Evolutionary conservation across 768 basidiomycete genomes (phyloP), one percentile per base, ranked within the genome.

Genomic region (Lactifluus pinguis): DNA sequence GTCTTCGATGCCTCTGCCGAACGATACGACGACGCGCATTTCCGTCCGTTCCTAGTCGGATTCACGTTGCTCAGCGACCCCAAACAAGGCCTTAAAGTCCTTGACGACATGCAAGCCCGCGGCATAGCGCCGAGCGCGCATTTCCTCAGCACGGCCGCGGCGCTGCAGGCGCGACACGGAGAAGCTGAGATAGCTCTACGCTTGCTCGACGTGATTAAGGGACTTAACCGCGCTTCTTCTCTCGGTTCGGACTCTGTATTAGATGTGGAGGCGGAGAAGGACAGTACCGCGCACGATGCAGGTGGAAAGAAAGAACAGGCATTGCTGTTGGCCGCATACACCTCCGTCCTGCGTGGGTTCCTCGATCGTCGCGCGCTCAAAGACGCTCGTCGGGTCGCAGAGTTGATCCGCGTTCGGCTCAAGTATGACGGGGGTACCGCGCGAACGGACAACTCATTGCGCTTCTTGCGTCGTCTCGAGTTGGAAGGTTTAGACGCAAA

Each of bases 51-150:
- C 68, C 69, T 86, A 44, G 68, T 72, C 39, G 69, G 68, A 19
- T 72, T 82, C 65, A 74, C 75, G 53, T 56, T 64, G 5, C 53
- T 67, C 4, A 64, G 61, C 32, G 72, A 75, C 1, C 67, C 76
- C 0, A 50, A 65, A 5, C 67, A 68, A 32, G 80, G 79, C 0
- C 66, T 72, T 0, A 61, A 65, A 21, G 73, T 85, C 19, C 53
- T 87, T 42, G 64, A 63, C n/a, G 83, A 86, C 66, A 85, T 87
- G 82, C 49, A 74, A 4, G 53, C 66, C 7, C 66, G 79, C 0
- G 79, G 78, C 4, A 62, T 87, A 32, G 54, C 66, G 6, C 84
- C 84, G 0, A 70, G 70, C 25, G 65, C 76, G 7, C 69, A 78
- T n/a, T 78, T 81, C 41, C 79, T 79, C 66, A 79, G 80, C n/a